A percentile compares a stretch with the other conserved stretches of the same genome.
Evolutionary conservation across 306 rosid genomes (phyloP).

Genomic region (Cucurbita maxima): DNA sequence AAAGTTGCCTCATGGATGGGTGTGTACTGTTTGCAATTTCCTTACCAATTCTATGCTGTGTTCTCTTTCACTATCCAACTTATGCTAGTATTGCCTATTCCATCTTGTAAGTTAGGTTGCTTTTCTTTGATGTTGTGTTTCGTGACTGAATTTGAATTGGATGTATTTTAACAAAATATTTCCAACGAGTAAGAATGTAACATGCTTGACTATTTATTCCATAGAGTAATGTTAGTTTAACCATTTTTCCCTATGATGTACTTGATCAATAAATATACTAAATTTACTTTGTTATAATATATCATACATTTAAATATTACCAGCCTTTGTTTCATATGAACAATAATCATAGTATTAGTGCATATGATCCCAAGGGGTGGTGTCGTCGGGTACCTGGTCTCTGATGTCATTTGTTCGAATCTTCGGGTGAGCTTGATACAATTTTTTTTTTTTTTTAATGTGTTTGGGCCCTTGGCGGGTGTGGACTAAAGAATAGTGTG

Average conservation of each 20-base stretch:
- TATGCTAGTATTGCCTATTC: not conserved
- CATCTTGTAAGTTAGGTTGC: not conserved
- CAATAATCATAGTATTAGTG: no score
- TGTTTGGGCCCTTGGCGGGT: no score
- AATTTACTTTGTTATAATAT: not conserved
- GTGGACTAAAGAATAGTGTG: no score
- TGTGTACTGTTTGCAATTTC: conserved; percentile 20
- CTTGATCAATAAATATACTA: not conserved
- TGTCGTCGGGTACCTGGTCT: no score
- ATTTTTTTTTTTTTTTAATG: no score
- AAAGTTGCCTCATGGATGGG: conserved; percentile 70
- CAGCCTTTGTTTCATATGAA: no score
- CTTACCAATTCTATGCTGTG: not conserved
- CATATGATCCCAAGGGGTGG: no score
- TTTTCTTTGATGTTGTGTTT: not conserved
- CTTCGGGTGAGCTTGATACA: no score
- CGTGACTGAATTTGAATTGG: no score
- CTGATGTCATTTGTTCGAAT: no score
- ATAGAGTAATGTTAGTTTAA: not conserved
- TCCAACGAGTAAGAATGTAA: not conserved
- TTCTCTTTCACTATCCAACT: not conserved
- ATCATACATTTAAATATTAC: not conserved
- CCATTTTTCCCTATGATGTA: not conserved
- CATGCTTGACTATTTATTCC: not conserved
- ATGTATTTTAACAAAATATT: not conserved